Base-by-base conservation (phyloP, 768 basidiomycete species). In the Cystofilobasidium capitatum region DNA sequence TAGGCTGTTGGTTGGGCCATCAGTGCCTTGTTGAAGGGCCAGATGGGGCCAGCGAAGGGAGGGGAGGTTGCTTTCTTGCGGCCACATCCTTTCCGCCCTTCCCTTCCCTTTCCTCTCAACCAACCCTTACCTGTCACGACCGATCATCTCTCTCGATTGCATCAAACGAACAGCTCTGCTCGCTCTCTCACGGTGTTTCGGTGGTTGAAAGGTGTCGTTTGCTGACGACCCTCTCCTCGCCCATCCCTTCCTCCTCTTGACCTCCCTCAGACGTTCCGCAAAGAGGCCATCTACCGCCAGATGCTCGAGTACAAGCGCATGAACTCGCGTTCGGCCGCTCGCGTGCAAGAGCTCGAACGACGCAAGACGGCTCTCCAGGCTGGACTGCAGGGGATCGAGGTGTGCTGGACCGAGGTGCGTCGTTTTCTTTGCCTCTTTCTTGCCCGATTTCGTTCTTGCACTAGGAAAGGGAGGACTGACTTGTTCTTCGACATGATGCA, bases 281-380 rank as follows among this genome's bases (percentile, higher is more conserved):
- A 91, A 76, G 88, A 89, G 72, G 89, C 89, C 49, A 85, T 91
- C 59, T 91, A 84, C 76, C 82, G 89, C 45, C 81, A 88, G 67
- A 90, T 91, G 88, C 85, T 81, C 73, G 84, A 89, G 73, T 90
- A 91, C 76, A 83, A 85, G 64, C 83, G 87, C 69, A 85, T 89
- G 79, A 80, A 85, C 76, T 83, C 86, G 70, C 83, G 87, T 51
- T 83, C 82, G 69, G 81, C 83, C 73, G 75, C 78, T 72, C 82
- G 82, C 64, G 83, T 88, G 62, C 80, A 81, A 54, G 82, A 86
- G 71, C 75, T 91, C 36, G 86, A 89, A 75, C 80, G 80, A 68
- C 81, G 84, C 71, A 86, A 85, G 75, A 80, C 77, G 61, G 83
- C 82, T 24, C 86, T 84, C 71, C 86, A 89, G 75, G 84, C 85